Conservation (phyloP, 2,329 filamentous ascomycete species). For the Penicillium sp. region DNA sequence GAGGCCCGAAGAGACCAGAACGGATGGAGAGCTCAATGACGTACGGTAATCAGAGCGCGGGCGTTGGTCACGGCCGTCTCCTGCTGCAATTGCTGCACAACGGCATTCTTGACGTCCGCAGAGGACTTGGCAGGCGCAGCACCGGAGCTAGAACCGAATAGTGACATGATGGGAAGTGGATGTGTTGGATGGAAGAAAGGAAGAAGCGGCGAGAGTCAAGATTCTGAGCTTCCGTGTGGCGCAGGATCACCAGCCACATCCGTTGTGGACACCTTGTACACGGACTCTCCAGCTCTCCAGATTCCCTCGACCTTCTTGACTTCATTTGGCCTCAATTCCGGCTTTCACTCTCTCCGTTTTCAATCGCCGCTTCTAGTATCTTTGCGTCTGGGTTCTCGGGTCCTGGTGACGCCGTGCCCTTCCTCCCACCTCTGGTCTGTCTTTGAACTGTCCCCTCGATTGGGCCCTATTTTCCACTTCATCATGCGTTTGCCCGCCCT, state of each 20-base stretch:
- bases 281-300: too few relatives aligned
- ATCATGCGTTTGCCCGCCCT: conserved; percentile 33
- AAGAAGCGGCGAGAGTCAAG: conserved; percentile 5
- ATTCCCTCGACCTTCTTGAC: neutral
- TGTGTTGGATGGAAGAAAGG: conserved; percentile 2
- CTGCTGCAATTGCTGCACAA: conserved; percentile 59
- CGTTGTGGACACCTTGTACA: conserved; percentile 16
- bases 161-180: conserved; percentile 29
- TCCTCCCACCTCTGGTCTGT: conserved; percentile 19
- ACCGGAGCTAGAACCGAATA: conserved; percentile 33
- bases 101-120: conserved; percentile 45
- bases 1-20: neutral
- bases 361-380: conserved; percentile 3
- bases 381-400: conserved; percentile 13
- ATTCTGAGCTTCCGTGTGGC: conserved; percentile 8
- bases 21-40: conserved; percentile 17
- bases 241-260: conserved; percentile 13
- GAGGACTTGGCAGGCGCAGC: conserved; percentile 23
- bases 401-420: conserved; percentile 22
- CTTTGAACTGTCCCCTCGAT: conserved; percentile 15
- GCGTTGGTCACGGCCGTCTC: conserved; percentile 65
- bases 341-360: conserved; percentile 10
- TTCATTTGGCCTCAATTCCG: conserved; percentile 2
- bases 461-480: conserved; percentile 14
- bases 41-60: conserved; percentile 63